Conservation (phyloP, 1,139 yeast genomes). For the Waltiozyma sp. region DNA sequence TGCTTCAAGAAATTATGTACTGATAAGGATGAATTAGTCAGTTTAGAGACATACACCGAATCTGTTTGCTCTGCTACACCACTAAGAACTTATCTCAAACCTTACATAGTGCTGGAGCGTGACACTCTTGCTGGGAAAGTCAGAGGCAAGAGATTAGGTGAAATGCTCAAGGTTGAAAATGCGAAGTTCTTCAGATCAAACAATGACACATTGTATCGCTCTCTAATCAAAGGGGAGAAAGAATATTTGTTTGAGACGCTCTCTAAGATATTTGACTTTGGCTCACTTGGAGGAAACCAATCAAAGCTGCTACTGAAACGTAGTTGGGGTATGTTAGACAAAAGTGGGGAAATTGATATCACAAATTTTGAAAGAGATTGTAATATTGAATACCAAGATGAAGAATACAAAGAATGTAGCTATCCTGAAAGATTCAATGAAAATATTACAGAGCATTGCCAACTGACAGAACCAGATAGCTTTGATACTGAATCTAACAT, state of each 20-base stretch:
- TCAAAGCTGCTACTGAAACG: not conserved
- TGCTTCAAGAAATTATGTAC: constrained; percentile 15
- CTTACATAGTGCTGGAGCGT: constrained; percentile 6
- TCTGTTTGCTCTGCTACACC: constrained; percentile 10
- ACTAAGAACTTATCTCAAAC: constrained; percentile 7
- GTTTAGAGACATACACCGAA: constrained; percentile 5
- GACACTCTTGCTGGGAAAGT: not conserved
- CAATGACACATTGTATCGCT: constrained; percentile 11
- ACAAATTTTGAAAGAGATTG: not conserved
- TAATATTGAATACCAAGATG: not conserved
- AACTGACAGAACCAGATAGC: no score
- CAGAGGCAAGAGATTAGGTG: not conserved
- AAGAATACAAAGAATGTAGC: not conserved
- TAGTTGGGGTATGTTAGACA: not conserved
- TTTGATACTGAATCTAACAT: no score
- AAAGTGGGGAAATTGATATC: not conserved
- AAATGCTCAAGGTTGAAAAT: not conserved
- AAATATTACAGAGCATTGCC: no score
- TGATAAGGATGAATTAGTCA: constrained; percentile 8
- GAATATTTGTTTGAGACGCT: constrained; percentile 7
- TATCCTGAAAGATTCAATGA: constrained; percentile 1
- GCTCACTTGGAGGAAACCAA: not conserved
- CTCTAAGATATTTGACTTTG: constrained; percentile 8
- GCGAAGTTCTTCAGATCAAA: constrained; percentile 11
- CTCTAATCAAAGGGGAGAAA: constrained; percentile 11